phyloP scores from a whole-genome alignment of 2,329 filamentous ascomycete species.

The Pseudodiploospora longispora region DNA sequence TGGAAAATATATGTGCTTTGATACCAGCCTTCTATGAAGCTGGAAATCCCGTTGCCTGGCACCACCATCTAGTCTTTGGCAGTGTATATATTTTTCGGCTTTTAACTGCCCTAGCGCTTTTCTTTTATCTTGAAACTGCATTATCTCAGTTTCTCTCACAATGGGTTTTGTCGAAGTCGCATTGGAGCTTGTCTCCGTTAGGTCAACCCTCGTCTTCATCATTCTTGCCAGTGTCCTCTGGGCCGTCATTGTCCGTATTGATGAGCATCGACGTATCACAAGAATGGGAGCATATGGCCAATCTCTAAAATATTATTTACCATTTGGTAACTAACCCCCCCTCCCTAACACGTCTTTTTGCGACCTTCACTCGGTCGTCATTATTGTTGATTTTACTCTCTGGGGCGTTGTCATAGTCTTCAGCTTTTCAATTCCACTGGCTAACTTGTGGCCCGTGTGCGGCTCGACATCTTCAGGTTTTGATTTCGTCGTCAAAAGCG shows the following conservation, averaged over 20 bases:
- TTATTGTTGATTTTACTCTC: neutral
- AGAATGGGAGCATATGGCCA: constrained; percentile 37
- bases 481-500: constrained; percentile 53
- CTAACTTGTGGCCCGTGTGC: too few relatives aligned
- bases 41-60: too few relatives aligned
- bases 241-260: constrained; percentile 27
- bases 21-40: too few relatives aligned
- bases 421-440: too few relatives aligned
- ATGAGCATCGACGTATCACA: constrained; percentile 36
- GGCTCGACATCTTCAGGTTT: constrained; percentile 35
- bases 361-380: neutral
- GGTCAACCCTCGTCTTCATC: constrained; percentile 28
- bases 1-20: too few relatives aligned
- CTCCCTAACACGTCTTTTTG: neutral
- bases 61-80: too few relatives aligned
- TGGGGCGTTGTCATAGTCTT: too few relatives aligned
- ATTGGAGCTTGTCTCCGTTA: constrained; percentile 35
- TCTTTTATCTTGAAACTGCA: neutral
- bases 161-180: constrained; percentile 46
- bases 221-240: constrained; percentile 30
- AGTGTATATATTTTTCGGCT: too few relatives aligned
- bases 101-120: too few relatives aligned
- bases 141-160: constrained; percentile 4
- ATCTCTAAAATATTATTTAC: constrained; percentile 27
- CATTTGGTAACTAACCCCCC: constrained; percentile 33